These are phyloP conservation scores for Exophiala aquamarina DNA, from an alignment of 2,329 filamentous ascomycete species.

Conservation along the genomic window DNA sequence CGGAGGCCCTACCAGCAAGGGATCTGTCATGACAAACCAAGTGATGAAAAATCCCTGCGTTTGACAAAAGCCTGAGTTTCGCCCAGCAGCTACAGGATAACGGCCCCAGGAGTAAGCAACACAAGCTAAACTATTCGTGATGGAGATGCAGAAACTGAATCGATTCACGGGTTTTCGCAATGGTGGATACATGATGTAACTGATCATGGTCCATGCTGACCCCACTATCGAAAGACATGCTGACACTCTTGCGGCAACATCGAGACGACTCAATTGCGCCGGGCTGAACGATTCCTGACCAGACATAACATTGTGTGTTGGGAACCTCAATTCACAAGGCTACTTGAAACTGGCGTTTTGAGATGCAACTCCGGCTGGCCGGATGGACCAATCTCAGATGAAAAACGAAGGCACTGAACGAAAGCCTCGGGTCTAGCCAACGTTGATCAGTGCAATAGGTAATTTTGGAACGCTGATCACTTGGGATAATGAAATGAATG, in stretches of 20 bases:
- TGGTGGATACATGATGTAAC: slow-evolving; percentile 16
- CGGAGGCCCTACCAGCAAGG: slow-evolving; percentile 10
- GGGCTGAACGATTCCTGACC: slow-evolving; percentile 9
- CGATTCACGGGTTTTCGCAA: slow-evolving; percentile 22
- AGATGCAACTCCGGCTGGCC: too few relatives aligned
- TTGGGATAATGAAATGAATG: too few relatives aligned
- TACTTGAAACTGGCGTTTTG: too few relatives aligned
- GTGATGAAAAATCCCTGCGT: slow-evolving; percentile 18
- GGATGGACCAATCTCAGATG: too few relatives aligned
- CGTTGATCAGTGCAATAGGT: too few relatives aligned
- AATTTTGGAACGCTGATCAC: too few relatives aligned
- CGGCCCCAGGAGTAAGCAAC: slow-evolving; percentile 19
- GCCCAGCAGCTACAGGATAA: slow-evolving; percentile 14
- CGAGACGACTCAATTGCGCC: slow-evolving; percentile 11
- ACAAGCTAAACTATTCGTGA: slow-evolving; percentile 17
- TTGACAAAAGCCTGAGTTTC: slow-evolving; percentile 18
- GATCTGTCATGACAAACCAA: slow-evolving; percentile 24
- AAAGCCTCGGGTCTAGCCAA: too few relatives aligned
- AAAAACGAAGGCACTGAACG: too few relatives aligned
- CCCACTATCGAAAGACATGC: slow-evolving; percentile 17
- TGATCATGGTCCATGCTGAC: slow-evolving; percentile 19
- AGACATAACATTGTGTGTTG: slow-evolving; percentile 1
- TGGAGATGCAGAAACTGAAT: slow-evolving; percentile 20
- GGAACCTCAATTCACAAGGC: too few relatives aligned
- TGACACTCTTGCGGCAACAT: slow-evolving; percentile 17